phyloP scores from a whole-genome alignment of 352 stramenopile genomes.

The Thraustochytrium striatum region DNA sequence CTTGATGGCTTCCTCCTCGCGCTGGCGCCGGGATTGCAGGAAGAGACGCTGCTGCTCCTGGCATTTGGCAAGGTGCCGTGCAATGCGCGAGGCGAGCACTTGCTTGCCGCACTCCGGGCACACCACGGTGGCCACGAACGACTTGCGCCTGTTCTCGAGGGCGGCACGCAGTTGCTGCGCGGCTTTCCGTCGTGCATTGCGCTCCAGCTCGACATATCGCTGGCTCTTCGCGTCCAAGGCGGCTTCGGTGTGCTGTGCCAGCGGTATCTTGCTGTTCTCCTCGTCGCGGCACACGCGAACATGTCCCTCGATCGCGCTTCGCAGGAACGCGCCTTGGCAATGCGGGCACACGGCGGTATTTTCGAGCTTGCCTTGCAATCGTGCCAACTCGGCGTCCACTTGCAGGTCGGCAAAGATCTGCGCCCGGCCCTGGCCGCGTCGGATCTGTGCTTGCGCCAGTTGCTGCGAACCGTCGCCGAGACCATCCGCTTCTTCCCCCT shows the following conservation, averaged over 20 bases:
- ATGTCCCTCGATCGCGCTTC: background rate
- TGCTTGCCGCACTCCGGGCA: constrained; percentile 27
- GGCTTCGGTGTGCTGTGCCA: background rate
- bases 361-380: background rate
- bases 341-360: constrained; percentile 7
- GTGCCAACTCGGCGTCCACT: constrained; percentile 23
- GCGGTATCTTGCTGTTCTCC: background rate
- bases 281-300: background rate
- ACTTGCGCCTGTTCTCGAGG: background rate
- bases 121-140: constrained; percentile 17
- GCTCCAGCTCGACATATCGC: constrained; percentile 8
- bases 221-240: background rate
- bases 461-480: too few species aligned
- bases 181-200: background rate
- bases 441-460: constrained; percentile 17
- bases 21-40: background rate
- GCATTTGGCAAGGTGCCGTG: background rate
- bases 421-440: background rate
- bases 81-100: constrained; percentile 14
- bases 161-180: background rate
- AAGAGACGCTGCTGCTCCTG: constrained; percentile 13
- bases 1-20: background rate
- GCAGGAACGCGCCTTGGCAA: background rate
- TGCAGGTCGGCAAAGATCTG: constrained; percentile 8
- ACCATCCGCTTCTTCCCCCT: too few species aligned